Base-by-base conservation (phyloP, 1,139 yeast species). In the Protomyces lactucae-debilis region DNA sequence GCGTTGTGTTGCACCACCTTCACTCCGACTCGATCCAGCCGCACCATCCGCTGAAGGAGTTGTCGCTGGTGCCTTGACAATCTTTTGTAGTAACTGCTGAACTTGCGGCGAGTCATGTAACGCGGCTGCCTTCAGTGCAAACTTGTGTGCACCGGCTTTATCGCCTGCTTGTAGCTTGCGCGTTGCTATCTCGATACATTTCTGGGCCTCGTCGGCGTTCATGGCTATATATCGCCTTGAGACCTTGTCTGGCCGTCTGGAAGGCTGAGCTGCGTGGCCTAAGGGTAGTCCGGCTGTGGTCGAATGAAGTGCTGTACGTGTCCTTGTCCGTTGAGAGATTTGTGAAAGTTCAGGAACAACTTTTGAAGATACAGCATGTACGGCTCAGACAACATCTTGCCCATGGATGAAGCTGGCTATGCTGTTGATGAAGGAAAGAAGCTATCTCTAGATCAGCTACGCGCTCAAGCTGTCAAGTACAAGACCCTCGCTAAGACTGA, bases 171-270 rank as follows among this genome's bases (percentile, higher is more conserved):
- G 57, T 16, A 61, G 46, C 16, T 56, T 56, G 32, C 61, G 56
- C 52, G n/a, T 55, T 2, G 68, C 61, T 21, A 66, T 61, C 5
- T 57, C 64, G n/a, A 66, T 37, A 52, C 66, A 65, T 53, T 59
- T 59, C 21, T 52, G 57, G 25, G 63, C 63, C 36, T 59, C 63
- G 57, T 59, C 63, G 16, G 46, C 35, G 46, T 59, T 59, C 63
- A 59, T 59, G 18, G 6, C 16, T 28, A 3, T 6, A 6, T 28
- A 28, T 28, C 32, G 32, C 32, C 32, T 2, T 4, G 32, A 6
- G 32, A 28, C 32, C 32, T 28, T 4, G 8, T 28, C 5, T 28
- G 8, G 32, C 32, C 8, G 32, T 2, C 32, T 6, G 32, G 8
- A 28, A 28, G 32, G 32, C 32, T 28, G 32, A 6, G 32, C 32